phyloP scores from a whole-genome alignment of 805 yeast species.

The Sugiyamaella qingdaonensis region DNA sequence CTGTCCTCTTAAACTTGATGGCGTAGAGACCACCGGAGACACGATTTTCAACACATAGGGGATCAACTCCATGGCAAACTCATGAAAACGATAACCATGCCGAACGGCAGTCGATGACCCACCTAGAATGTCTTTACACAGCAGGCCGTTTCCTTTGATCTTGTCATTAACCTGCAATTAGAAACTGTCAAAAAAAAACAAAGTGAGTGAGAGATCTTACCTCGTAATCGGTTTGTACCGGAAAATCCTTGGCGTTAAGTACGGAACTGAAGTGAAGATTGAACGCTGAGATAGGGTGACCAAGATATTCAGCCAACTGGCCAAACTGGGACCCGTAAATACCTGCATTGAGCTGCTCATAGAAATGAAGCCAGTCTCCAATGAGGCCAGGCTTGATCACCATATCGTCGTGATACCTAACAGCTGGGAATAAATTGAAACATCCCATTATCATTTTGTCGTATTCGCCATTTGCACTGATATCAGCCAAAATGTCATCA shows the following conservation, averaged over 20 bases:
- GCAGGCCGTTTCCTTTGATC: constrained; percentile 28
- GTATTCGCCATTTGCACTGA: constrained; percentile 46
- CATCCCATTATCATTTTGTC: constrained; percentile 68
- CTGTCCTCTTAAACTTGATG: constrained; percentile 9
- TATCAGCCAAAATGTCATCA: constrained; percentile 41
- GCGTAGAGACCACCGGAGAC: constrained; percentile 21
- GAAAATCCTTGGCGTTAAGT: constrained; percentile 34
- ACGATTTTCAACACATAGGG: constrained; percentile 30
- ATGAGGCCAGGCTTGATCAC: constrained; percentile 54
- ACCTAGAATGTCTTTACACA: constrained; percentile 27
- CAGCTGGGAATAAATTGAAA: constrained; percentile 59
- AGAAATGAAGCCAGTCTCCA: constrained; percentile 73
- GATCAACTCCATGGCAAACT: constrained; percentile 27
- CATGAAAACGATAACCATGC: constrained; percentile 11
- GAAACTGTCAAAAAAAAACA: not conserved
- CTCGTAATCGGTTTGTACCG: constrained; percentile 17
- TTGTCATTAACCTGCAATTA: constrained; percentile 25
- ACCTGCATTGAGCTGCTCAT: constrained; percentile 50
- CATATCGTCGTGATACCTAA: constrained; percentile 61
- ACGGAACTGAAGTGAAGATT: constrained; percentile 63
- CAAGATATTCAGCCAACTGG: constrained; percentile 50
- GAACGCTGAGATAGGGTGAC: constrained; percentile 56
- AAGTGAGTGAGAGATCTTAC: not conserved
- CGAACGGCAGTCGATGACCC: constrained; percentile 18
- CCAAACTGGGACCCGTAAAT: constrained; percentile 42